A percentile compares a stretch with the other conserved stretches of the same genome.
These are phyloP conservation scores for Geotrichum klebahnii DNA, from an alignment of 1,139 yeast genomes.

Conservation along the genomic window DNA sequence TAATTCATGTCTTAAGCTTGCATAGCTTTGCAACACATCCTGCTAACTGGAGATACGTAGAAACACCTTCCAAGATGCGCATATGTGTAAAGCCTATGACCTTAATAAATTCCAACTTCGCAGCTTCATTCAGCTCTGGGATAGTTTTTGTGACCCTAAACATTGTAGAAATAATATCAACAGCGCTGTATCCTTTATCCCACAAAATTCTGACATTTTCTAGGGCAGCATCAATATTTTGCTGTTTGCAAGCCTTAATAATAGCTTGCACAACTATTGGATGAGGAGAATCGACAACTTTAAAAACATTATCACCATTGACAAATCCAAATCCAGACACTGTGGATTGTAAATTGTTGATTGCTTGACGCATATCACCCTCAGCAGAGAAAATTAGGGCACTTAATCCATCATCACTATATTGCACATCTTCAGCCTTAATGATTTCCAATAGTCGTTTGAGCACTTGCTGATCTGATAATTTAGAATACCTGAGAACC, in stretches of 20 bases:
- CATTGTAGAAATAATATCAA: conserved; percentile 86
- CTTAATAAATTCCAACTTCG: conserved; percentile 69
- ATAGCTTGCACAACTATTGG: conserved; percentile 80
- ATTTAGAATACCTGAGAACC: conserved; percentile 74
- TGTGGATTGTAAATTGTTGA: conserved; percentile 88
- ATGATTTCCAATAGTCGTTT: conserved; percentile 70
- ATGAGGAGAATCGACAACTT: conserved; percentile 94
- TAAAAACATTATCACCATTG: conserved; percentile 85
- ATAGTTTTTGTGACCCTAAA: conserved; percentile 81
- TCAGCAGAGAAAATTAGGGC: conserved; percentile 96
- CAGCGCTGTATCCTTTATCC: conserved; percentile 89
- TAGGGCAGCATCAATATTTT: conserved; percentile 65
- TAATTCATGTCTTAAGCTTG: conserved; percentile 24
- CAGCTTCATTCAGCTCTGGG: conserved; percentile 60
- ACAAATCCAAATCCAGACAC: conserved; percentile 91
- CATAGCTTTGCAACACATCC: conserved; percentile 71
- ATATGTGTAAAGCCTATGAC: conserved; percentile 88
- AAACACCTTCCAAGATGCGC: conserved; percentile 90
- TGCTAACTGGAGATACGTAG: conserved; percentile 77
- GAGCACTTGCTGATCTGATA: conserved; percentile 80
- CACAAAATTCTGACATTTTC: conserved; percentile 64
- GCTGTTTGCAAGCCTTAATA: conserved; percentile 50
- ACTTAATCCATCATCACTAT: conserved; percentile 84
- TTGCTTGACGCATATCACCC: conserved; percentile 98
- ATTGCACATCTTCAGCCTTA: conserved; percentile 65